Evolutionary conservation across 2,329 filamentous ascomycete genomes (phyloP), one percentile per base, ranked within the genome.

Genomic region (Pleomassaria siparia): DNA sequence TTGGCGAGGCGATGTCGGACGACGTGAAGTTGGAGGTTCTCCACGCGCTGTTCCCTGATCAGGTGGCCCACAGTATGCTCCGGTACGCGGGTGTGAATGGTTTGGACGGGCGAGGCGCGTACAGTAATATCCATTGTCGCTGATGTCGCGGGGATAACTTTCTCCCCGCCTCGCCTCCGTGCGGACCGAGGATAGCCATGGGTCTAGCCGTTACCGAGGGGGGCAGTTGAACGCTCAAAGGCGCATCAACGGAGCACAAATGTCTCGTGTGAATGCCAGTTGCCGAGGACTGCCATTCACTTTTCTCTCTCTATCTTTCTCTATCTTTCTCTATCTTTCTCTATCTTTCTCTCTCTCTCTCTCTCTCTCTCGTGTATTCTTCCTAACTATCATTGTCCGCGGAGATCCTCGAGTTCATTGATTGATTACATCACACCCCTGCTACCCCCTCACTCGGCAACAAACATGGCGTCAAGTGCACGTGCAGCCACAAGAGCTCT

Each of bases 401-500:
- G n/a, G 21, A 18, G 15, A 22, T 22, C 25, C 25, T 32, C n/a
- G 24, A 15, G 44, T 43, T 47, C 42, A 48, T 41, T 49, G 43
- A 51, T 49, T 51, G 49, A 50, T 50, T 42, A 44, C 47, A 37
- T 44, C 55, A 53, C 51, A 54, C 39, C 55, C 60, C 50, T 51
- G 53, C 57, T 63, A 62, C 60, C 63, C 62, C 64, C 58, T 60
- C n/a, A n/a, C n/a, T n/a, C n/a, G n/a, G n/a, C n/a, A n/a, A 55
- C 46, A 49, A 26, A 40, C 52, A 88, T 89, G 86, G 81, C 85
- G 45, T 75, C 87, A 70, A 84, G 81, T 60, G 72, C 85, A 48
- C 79, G 82, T 70, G 76, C 78, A 57, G 82, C 84, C 46, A 76
- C 82, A 35, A 78, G 81, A 72, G 85, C 83, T 61, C 72, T 88